Percentiles rank a stretch among this genome's conserved stretches.
phyloP scores from a whole-genome alignment of 352 stramenopile species.

The Phytophthora hybrid region DNA sequence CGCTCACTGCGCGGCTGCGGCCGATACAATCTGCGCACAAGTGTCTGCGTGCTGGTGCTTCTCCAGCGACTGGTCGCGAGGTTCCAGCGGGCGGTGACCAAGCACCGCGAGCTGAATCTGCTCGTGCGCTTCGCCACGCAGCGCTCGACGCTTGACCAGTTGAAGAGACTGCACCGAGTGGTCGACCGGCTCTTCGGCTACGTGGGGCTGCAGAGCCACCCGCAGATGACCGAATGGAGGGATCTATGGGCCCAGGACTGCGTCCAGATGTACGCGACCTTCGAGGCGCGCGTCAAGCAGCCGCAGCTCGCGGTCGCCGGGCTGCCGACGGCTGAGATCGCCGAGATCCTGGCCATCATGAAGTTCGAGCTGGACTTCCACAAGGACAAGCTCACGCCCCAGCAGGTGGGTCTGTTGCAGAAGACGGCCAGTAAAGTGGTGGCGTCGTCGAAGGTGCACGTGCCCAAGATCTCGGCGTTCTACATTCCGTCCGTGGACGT shows the following conservation, averaged over 20 bases:
- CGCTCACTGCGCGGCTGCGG: slow-evolving; percentile 9
- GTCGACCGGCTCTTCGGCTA: slow-evolving; percentile 16
- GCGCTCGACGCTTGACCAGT: slow-evolving; percentile 18
- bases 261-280: slow-evolving; percentile 16
- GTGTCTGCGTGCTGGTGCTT: slow-evolving; percentile 1
- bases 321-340: slow-evolving; percentile 13
- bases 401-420: slow-evolving; percentile 21
- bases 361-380: slow-evolving; percentile 38
- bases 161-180: slow-evolving; percentile 10
- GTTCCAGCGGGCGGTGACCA: slow-evolving; percentile 23
- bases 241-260: slow-evolving; percentile 9
- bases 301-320: slow-evolving; percentile 1
- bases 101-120: slow-evolving; percentile 22
- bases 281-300: slow-evolving; percentile 6
- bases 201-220: slow-evolving; percentile 3
- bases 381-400: slow-evolving; percentile 13
- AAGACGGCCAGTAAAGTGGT: slow-evolving; percentile 16
- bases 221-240: slow-evolving; percentile 22
- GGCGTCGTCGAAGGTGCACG: slow-evolving; percentile 21
- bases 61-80: slow-evolving; percentile 8
- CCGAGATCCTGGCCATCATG: slow-evolving; percentile 29
- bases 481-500: slow-evolving; percentile 39
- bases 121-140: slow-evolving; percentile 34
- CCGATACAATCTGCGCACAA: neutral
- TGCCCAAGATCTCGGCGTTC: slow-evolving; percentile 37